Base-by-base conservation (phyloP, 148 eudicot species). In the Rhododendron mucronatum region DNA sequence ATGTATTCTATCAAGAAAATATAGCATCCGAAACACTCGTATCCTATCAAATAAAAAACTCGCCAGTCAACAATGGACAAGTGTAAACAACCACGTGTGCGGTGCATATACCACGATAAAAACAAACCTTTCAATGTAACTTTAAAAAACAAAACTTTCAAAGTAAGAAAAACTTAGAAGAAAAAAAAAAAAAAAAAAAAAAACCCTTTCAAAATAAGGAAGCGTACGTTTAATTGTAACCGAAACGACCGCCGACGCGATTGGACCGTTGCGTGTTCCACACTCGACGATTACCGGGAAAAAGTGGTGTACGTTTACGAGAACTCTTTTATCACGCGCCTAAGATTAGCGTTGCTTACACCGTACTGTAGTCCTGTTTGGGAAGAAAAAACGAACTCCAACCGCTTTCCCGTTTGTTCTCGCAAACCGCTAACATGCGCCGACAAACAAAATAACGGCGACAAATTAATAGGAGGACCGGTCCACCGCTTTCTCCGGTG, bases 401-500 rank as follows among this genome's bases (percentile, higher is more conserved):
- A 84, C 88, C 81, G 86, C 83, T 87, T 79, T 63, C 79, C 35
- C 47, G 78, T 74, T 86, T 87, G 8, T 9, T 45, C 20, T 57
- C 88, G 33, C 79, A 0, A 39, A 39, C n/a, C 47, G 16, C 48
- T 75, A 16, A 75, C 3, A 20, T 39, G 45, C 79, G 79, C 79
- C 48, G 45, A 74, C 5, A 14, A 74, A 75, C 45, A 75, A 16
- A 37, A 20, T 3, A 39, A 75, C 1, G 12, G 47, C 48, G 9
- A 45, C n/a, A n/a, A 55, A 18, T n/a, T 12, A 79, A 48, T 86
- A 86, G 74, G 76, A 83, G 50, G 91, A 88, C 84, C 88, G 83
- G 65, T 82, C 87, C 82, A 79, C 39, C 82, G 59, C 1, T 50
- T 80, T 80, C 59, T 26, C 61, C 82, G 82, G 61, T 28, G 61